Evolutionary conservation across 352 stramenopile species (phyloP).

Genomic region (Pythium oligandrum): DNA sequence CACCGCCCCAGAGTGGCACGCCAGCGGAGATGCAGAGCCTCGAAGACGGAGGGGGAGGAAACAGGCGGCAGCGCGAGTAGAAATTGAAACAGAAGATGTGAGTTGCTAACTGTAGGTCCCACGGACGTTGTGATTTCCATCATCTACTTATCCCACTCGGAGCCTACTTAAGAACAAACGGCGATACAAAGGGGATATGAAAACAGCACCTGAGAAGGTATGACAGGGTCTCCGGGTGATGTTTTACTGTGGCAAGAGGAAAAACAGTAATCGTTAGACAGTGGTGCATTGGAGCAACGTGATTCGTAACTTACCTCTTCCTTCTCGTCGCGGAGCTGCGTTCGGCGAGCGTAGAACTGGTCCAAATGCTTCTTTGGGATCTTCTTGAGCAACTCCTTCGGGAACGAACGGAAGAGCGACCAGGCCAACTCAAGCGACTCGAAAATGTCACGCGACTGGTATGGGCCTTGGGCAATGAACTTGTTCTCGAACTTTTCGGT

Average conservation of each 20-base stretch:
- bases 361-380: constrained; percentile 99
- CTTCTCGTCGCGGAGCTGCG: constrained; percentile 84
- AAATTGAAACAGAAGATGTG: constrained; percentile 10
- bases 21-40: constrained; percentile 12
- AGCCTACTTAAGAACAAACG: constrained; percentile 1
- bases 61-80: not conserved
- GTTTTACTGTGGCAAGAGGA: no score
- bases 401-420: constrained; percentile 98
- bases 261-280: no score
- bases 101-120: not conserved
- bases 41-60: not conserved
- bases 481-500: constrained; percentile 99
- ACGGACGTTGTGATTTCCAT: constrained; percentile 1
- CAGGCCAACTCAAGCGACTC: constrained; percentile 98
- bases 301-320: constrained; percentile 42
- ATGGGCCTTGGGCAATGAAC: constrained; percentile 96
- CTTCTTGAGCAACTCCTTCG: constrained; percentile 99
- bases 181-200: constrained; percentile 11
- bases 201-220: not conserved
- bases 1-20: constrained; percentile 63
- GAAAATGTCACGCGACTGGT: constrained; percentile 98
- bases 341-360: constrained; percentile 94
- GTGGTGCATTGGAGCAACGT: no score
- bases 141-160: not conserved
- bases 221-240: no score